phyloP scores from a whole-genome alignment of 2,329 filamentous ascomycete genomes.

The Diaporthe citrichinensis region DNA sequence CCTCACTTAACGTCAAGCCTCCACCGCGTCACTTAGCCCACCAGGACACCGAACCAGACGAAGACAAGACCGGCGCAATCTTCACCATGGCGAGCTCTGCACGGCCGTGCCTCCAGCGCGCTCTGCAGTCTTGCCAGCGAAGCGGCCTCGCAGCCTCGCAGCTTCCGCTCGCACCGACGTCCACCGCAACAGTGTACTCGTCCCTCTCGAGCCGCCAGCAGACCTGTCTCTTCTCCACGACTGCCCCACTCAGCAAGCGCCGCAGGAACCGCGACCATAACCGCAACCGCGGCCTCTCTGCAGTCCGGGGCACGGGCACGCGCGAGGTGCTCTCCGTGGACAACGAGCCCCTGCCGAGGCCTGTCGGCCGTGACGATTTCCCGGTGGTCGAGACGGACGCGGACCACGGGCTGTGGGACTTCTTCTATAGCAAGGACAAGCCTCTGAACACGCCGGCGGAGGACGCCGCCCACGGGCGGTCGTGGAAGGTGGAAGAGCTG shows the following conservation, averaged over 20 bases:
- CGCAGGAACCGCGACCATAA: conserved; percentile 76
- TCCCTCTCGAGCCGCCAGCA: conserved; percentile 39
- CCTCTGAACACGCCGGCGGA: conserved; percentile 81
- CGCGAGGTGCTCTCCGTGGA: conserved; percentile 82
- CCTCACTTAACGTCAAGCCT: neutral
- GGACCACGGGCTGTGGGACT: conserved; percentile 91
- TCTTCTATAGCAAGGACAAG: conserved; percentile 82
- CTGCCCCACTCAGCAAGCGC: conserved; percentile 46
- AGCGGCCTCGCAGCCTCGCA: conserved; percentile 33
- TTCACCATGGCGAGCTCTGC: conserved; percentile 37
- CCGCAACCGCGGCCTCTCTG: conserved; percentile 84
- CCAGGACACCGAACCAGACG: neutral
- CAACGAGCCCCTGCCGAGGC: conserved; percentile 79
- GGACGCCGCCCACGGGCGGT: conserved; percentile 79
- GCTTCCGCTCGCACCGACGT: conserved; percentile 16
- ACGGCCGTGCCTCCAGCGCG: conserved; percentile 38
- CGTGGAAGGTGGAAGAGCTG: conserved; percentile 89
- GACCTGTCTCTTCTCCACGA: conserved; percentile 51
- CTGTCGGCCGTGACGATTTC: conserved; percentile 65
- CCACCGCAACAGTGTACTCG: conserved; percentile 1
- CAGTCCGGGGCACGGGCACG: conserved; percentile 82
- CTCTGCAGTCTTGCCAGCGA: conserved; percentile 35
- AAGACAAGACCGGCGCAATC: neutral
- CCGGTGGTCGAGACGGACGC: conserved; percentile 73
- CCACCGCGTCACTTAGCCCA: neutral